A percentile compares a stretch with the other conserved stretches of the same genome.
Conservation (phyloP, 2,329 filamentous ascomycete genomes). For the Cryphonectria carpinicola region DNA sequence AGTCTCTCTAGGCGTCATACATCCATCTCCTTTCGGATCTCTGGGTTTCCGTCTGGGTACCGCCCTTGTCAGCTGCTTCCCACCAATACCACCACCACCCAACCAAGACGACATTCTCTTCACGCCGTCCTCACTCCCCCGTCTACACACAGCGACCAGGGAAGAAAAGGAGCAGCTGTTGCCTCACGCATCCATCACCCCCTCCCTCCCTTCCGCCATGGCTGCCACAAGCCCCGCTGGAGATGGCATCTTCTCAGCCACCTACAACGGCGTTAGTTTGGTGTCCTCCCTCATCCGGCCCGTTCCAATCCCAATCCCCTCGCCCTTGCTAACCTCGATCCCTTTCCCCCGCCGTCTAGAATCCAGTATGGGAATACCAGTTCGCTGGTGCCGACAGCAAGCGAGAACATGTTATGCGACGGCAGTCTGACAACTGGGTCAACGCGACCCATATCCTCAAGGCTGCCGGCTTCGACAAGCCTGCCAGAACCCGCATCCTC, state of each 20-base stretch:
- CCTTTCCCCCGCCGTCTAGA: slow-evolving; percentile 56
- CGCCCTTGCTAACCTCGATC: slow-evolving; percentile 15
- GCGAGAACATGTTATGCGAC: slow-evolving; percentile 87
- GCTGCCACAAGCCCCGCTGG: slow-evolving; percentile 46
- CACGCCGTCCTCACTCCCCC: neutral
- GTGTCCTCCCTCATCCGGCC: neutral
- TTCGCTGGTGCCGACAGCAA: slow-evolving; percentile 72
- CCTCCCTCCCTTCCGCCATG: slow-evolving; percentile 40
- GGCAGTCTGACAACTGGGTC: slow-evolving; percentile 93
- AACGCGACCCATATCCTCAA: slow-evolving; percentile 99
- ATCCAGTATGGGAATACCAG: slow-evolving; percentile 93
- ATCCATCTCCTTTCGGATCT: neutral
- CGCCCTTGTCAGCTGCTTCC: neutral
- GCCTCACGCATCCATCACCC: neutral
- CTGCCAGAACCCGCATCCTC: slow-evolving; percentile 88
- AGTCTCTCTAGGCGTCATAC: neutral
- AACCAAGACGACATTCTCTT: neutral
- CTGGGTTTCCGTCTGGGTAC: neutral
- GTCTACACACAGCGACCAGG: neutral
- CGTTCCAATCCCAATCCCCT: slow-evolving; percentile 12
- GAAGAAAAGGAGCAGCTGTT: neutral
- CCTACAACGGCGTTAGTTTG: slow-evolving; percentile 67
- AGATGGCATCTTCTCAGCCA: slow-evolving; percentile 66
- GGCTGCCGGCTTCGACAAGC: slow-evolving; percentile 96
- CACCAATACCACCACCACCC: neutral